A percentile compares a stretch with the other conserved stretches of the same genome.
These are phyloP conservation scores for Penicillium sclerotiorum DNA, from an alignment of 2,329 filamentous ascomycete genomes.

Conservation along the genomic window DNA sequence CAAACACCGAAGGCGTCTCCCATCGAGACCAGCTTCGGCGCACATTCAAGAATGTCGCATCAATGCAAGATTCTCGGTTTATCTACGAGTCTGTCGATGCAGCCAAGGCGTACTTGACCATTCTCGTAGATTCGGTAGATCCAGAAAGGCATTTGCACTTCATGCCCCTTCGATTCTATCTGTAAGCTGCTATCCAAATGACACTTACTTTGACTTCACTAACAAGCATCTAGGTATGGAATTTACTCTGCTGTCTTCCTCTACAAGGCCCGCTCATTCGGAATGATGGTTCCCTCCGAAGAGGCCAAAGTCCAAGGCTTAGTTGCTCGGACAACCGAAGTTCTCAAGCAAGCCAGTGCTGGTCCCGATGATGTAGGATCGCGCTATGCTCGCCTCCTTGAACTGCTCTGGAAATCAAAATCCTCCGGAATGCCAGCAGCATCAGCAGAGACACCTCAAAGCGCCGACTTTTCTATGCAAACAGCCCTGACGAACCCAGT, in stretches of 20 bases:
- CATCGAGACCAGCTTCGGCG: constrained; percentile 45
- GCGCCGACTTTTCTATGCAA: constrained; percentile 36
- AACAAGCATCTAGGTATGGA: constrained; percentile 39
- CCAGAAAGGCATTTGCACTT: constrained; percentile 62
- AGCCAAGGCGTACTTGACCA: constrained; percentile 63
- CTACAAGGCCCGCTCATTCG: constrained; percentile 65
- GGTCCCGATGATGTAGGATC: constrained; percentile 63
- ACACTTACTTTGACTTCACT: constrained; percentile 3
- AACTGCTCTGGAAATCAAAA: constrained; percentile 60
- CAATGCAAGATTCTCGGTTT: constrained; percentile 65
- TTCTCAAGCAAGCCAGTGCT: constrained; percentile 61
- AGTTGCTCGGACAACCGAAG: constrained; percentile 61
- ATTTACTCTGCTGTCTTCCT: constrained; percentile 68
- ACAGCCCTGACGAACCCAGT: constrained; percentile 34
- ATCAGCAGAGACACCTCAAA: constrained; percentile 31
- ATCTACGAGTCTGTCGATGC: constrained; percentile 69
- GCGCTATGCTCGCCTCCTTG: constrained; percentile 63
- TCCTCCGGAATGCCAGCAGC: constrained; percentile 26
- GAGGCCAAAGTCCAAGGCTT: constrained; percentile 60
- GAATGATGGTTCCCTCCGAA: constrained; percentile 59
- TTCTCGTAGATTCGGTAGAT: constrained; percentile 62
- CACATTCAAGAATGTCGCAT: constrained; percentile 58
- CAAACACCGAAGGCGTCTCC: constrained; percentile 37
- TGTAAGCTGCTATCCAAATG: constrained; percentile 62
- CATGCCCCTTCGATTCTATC: constrained; percentile 66